Conservation (phyloP, 805 yeast genomes). For the Blastobotrys peoriensis region DNA sequence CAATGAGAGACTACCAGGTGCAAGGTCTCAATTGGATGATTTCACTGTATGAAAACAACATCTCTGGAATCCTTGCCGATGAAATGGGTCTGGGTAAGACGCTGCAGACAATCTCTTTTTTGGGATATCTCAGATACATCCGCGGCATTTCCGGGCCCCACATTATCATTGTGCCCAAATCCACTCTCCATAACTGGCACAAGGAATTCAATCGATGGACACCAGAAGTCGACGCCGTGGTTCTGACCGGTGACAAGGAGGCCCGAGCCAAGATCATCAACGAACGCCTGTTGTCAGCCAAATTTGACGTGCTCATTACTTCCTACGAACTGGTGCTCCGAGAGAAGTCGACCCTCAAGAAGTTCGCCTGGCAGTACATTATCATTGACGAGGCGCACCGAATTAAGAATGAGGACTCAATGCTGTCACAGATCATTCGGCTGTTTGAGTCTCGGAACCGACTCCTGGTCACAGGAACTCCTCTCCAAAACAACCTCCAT, state of each 20-base stretch:
- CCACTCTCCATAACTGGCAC: constrained; percentile 94
- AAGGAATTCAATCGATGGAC: constrained; percentile 95
- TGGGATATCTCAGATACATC: constrained; percentile 79
- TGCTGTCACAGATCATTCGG: constrained; percentile 87
- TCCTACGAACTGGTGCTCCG: constrained; percentile 91
- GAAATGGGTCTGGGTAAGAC: constrained; percentile 99
- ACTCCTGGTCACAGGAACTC: constrained; percentile 89
- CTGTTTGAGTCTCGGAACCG: constrained; percentile 80
- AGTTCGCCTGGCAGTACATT: constrained; percentile 87
- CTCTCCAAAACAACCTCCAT: constrained; percentile 88
- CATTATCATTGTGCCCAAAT: constrained; percentile 88
- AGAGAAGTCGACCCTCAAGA: constrained; percentile 75
- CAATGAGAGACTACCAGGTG: constrained; percentile 81
- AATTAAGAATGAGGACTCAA: constrained; percentile 89
- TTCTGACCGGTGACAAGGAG: constrained; percentile 88
- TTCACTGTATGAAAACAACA: constrained; percentile 75
- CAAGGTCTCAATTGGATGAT: constrained; percentile 96
- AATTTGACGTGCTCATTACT: constrained; percentile 85
- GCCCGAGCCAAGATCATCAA: constrained; percentile 57
- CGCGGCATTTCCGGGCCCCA: constrained; percentile 83
- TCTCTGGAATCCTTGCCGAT: constrained; percentile 93
- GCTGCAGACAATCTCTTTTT: constrained; percentile 84
- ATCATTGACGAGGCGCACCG: constrained; percentile 96
- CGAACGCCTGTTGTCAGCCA: constrained; percentile 55
- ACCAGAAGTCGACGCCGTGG: constrained; percentile 81